Base-by-base conservation (phyloP, 140 eudicot species). In the Flaveria floridana region DNA sequence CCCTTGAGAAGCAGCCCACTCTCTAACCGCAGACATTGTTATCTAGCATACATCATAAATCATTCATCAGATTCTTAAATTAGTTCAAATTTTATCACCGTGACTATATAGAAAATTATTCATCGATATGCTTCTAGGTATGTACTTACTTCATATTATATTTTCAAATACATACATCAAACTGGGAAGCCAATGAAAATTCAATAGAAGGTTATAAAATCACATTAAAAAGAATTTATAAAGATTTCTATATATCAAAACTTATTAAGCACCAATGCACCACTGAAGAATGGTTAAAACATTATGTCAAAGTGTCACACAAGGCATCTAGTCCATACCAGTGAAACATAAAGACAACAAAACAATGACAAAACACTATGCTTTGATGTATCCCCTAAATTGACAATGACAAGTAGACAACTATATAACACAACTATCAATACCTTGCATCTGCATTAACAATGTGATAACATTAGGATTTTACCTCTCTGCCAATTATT, bases 1-100 rank as follows among this genome's bases (percentile, higher is more conserved):
- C 82, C 86, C 86, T 82, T 89, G 96, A 80, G 97, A 90, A 77
- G 97, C 98, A 76, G 98, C 98, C 98, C 98, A 93, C 81, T 93
- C 98, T 83, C 98, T 86, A 71, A 93, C 97, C 0, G 98, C 98
- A 5, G 98, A 93, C 98, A 93, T 93, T 37, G 98, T 93, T 80
- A 93, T 93, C 97, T 93, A 78, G 41, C 76, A 39, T 57, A 56
- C 56, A 80, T 53, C 64, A 66, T 19, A 7, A 25, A 20, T 12
- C 56, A 46, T 63, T 72, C 25, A 6, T 8, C 48, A 14, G 3
- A 19, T 50, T 48, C 34, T 53, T 59, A 50, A 46, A 58, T 47
- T 7, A 0, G 9, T 23, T 14, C 13, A 34, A 3, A 64, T 12
- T 14, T 9, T 18, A 6, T 71, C 68, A 78, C 56, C 39, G 1